Percentiles rank a stretch among this genome's conserved stretches.
Conservation (phyloP, 2,329 filamentous ascomycete genomes). For the Chaetomiaceae sp. region DNA sequence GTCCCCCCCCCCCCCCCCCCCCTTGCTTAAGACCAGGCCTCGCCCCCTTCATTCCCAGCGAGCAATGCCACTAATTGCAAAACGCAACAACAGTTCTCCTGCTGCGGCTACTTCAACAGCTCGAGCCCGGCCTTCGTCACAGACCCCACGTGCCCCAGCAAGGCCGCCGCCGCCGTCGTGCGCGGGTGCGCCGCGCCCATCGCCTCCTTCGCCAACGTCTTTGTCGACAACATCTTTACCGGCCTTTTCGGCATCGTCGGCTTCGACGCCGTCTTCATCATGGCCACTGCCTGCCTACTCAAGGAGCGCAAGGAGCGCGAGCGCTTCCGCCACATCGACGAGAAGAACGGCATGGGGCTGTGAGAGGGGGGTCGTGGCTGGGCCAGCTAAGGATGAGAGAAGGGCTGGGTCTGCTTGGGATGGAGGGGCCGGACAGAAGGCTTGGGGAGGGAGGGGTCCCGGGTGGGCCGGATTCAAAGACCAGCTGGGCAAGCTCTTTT, state of each 20-base stretch:
- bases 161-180: slow-evolving; percentile 62
- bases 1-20: slow-evolving; percentile 20
- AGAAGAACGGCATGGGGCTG: slow-evolving; percentile 54
- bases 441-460: no score
- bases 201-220: slow-evolving; percentile 61
- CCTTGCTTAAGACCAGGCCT: no score
- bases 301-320: slow-evolving; percentile 77
- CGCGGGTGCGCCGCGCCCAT: slow-evolving; percentile 65
- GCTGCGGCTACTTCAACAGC: slow-evolving; percentile 73
- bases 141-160: slow-evolving; percentile 61
- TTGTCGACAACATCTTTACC: slow-evolving; percentile 72
- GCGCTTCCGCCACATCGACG: slow-evolving; percentile 72
- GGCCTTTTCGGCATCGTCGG: slow-evolving; percentile 73
- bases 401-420: no score
- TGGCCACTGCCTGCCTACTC: slow-evolving; percentile 67
- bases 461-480: no score
- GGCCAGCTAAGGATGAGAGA: no score
- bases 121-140: slow-evolving; percentile 66
- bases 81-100: slow-evolving; percentile 57
- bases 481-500: no score
- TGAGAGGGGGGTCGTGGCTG: slow-evolving; percentile 3
- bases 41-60: no score
- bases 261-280: slow-evolving; percentile 60
- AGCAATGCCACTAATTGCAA: slow-evolving; percentile 19
- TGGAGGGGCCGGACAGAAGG: no score